phyloP scores from a whole-genome alignment of 2,329 filamentous ascomycete species.

The Phaeosphaeria sp. region DNA sequence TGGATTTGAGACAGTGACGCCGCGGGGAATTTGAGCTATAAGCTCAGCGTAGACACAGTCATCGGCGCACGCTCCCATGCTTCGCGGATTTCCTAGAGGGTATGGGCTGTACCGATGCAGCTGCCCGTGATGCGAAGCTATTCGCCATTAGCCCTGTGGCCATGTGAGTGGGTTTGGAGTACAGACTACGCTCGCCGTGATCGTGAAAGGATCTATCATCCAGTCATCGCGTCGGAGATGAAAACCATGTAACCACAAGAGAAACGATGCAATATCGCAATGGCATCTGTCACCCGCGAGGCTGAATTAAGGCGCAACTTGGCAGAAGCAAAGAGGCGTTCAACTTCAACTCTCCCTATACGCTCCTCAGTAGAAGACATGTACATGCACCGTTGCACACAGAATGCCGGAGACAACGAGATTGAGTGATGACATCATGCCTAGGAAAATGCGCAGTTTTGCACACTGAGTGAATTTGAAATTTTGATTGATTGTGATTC shows the following conservation, averaged over 20 bases:
- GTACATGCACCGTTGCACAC: no score
- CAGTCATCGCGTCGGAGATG: no score
- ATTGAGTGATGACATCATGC: no score
- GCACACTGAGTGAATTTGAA: neutral
- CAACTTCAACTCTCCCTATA: no score
- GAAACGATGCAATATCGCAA: neutral
- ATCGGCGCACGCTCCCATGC: conserved; percentile 22
- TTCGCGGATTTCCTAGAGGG: conserved; percentile 16
- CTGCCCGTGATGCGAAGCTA: conserved; percentile 19
- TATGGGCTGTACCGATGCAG: conserved; percentile 19
- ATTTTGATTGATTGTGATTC: neutral
- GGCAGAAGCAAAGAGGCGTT: no score
- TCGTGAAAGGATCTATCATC: neutral
- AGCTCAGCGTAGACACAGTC: conserved; percentile 21
- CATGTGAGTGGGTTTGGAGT: neutral
- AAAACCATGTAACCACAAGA: neutral
- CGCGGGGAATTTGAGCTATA: conserved; percentile 22
- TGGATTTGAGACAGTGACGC: conserved; percentile 29
- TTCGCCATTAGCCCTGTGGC: neutral
- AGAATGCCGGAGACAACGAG: no score
- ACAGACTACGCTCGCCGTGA: neutral
- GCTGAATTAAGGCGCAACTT: no score
- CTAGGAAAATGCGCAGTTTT: no score
- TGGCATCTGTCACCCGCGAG: neutral
- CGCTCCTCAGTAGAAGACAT: no score